Evolutionary conservation across 1,139 yeast genomes (phyloP).

Genomic region (Pichia sp.): DNA sequence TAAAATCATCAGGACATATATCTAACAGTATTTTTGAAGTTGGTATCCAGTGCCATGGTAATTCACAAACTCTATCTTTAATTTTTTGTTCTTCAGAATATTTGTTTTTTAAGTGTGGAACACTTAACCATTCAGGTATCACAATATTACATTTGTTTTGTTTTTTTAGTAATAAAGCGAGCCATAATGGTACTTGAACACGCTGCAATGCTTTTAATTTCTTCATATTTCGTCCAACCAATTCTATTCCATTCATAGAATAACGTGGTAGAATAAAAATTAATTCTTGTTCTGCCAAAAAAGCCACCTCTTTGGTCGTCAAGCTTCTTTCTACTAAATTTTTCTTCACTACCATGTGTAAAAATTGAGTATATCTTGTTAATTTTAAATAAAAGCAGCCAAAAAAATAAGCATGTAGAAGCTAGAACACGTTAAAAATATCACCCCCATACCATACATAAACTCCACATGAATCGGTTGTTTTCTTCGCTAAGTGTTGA

Average conservation of each 20-base stretch:
- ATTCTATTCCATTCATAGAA: slow-evolving; percentile 53
- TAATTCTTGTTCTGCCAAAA: slow-evolving; percentile 74
- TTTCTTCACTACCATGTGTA: background rate
- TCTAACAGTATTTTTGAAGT: slow-evolving; percentile 61
- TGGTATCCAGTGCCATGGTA: slow-evolving; percentile 91
- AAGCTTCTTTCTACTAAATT: slow-evolving; percentile 58
- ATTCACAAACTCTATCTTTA: slow-evolving; percentile 54
- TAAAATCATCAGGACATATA: slow-evolving; percentile 68
- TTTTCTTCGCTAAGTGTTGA: too few relatives aligned
- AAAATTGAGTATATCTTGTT: too few relatives aligned
- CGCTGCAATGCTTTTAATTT: slow-evolving; percentile 52
- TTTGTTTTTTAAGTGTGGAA: slow-evolving; percentile 46
- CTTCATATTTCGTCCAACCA: slow-evolving; percentile 41
- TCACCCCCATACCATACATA: too few relatives aligned
- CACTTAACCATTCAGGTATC: slow-evolving; percentile 82
- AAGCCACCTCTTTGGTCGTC: slow-evolving; percentile 73
- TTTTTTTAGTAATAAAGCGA: slow-evolving; percentile 73
- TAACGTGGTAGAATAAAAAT: slow-evolving; percentile 73
- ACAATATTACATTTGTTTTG: slow-evolving; percentile 84
- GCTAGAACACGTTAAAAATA: too few relatives aligned
- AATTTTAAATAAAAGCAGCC: too few relatives aligned
- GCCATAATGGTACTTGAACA: slow-evolving; percentile 76
- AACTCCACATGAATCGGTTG: too few relatives aligned
- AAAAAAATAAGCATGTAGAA: too few relatives aligned
- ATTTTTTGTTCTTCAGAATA: slow-evolving; percentile 63